These are phyloP conservation scores for Coemansia sp. DNA, from an alignment of 371 early-diverging fungal genomes.

Conservation along the genomic window DNA sequence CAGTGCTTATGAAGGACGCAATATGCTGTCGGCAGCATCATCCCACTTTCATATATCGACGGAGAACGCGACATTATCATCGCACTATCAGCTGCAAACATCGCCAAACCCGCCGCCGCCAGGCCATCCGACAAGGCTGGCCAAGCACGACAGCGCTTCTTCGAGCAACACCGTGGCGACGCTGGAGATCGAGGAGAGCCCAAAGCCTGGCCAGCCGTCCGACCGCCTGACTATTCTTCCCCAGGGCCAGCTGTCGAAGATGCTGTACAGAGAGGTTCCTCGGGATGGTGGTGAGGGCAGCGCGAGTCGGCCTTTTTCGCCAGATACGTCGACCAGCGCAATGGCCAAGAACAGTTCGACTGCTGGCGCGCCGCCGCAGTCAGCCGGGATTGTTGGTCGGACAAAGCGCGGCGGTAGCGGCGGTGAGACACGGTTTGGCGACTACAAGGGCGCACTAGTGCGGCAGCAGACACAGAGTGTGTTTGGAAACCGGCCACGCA, in stretches of 20 bases:
- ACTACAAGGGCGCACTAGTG: conserved; percentile 29
- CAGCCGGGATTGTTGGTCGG: conserved; percentile 11
- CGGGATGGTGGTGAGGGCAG: conserved; percentile 1
- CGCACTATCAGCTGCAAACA: conserved; percentile 8
- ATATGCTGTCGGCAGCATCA: conserved; percentile 10
- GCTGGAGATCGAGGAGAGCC: conserved; percentile 28
- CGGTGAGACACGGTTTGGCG: conserved; percentile 31
- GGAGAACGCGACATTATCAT: conserved; percentile 15
- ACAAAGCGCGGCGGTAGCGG: conserved; percentile 34
- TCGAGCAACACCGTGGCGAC: conserved; percentile 33
- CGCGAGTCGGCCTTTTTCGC: conserved; percentile 6
- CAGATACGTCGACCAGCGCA: conserved; percentile 2
- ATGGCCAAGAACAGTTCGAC: background rate
- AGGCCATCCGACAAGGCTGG: conserved; percentile 7
- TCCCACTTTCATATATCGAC: conserved; percentile 32
- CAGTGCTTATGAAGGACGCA: background rate
- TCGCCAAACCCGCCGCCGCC: background rate
- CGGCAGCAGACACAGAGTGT: conserved; percentile 23
- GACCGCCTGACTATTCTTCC: conserved; percentile 9
- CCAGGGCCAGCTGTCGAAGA: conserved; percentile 36
- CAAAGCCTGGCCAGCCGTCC: conserved; percentile 8
- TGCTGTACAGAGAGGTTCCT: conserved; percentile 25
- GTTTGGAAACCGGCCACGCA: conserved; percentile 28
- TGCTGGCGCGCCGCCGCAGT: conserved; percentile 3
- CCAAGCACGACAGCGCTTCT: conserved; percentile 32